Conservation (phyloP, 345 rosid species). For the Sonneratia caseolaris region DNA sequence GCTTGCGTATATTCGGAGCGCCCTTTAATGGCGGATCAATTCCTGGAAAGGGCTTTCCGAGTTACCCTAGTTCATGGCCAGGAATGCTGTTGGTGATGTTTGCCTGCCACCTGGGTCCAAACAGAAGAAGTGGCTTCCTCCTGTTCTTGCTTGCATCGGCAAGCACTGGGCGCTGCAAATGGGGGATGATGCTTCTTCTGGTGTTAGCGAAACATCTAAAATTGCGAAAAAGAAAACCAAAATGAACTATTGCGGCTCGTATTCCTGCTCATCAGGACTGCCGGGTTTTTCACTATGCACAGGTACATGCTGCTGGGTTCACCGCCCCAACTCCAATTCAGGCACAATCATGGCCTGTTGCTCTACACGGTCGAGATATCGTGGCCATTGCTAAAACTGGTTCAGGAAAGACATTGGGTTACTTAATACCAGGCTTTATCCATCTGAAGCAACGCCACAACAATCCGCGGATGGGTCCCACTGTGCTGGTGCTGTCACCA, state of each 20-base stretch:
- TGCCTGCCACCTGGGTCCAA: conserved; percentile 59
- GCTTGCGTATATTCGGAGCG: conserved; percentile 66
- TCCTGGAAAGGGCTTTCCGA: conserved; percentile 64
- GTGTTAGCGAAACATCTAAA: conserved; percentile 41
- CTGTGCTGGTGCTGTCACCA: conserved; percentile 84
- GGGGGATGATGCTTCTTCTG: conserved; percentile 99
- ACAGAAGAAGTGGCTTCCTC: conserved; percentile 93
- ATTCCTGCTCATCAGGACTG: conserved; percentile 40
- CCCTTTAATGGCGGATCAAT: conserved; percentile 66
- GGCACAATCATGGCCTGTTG: conserved; percentile 99
- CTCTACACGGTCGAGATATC: conserved; percentile 78
- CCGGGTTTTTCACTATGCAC: conserved; percentile 58
- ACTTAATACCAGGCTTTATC: conserved; percentile 76
- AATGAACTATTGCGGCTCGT: conserved; percentile 43
- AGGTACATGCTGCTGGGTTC: conserved; percentile 91
- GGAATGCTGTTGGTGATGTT: conserved; percentile 84
- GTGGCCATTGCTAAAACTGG: conserved; percentile 99
- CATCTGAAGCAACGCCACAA: conserved; percentile 67
- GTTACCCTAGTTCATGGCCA: conserved; percentile 63
- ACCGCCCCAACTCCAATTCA: conserved; percentile 96
- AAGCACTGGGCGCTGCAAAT: conserved; percentile 63
- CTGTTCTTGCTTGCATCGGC: conserved; percentile 83
- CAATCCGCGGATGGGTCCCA: conserved; percentile 77
- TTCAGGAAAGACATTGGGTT: conserved; percentile 95
- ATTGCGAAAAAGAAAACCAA: conserved; percentile 29